Evolutionary conservation across 2,329 filamentous ascomycete species (phyloP), one percentile per base, ranked within the genome.

Genomic region (Clarireedia sp.): DNA sequence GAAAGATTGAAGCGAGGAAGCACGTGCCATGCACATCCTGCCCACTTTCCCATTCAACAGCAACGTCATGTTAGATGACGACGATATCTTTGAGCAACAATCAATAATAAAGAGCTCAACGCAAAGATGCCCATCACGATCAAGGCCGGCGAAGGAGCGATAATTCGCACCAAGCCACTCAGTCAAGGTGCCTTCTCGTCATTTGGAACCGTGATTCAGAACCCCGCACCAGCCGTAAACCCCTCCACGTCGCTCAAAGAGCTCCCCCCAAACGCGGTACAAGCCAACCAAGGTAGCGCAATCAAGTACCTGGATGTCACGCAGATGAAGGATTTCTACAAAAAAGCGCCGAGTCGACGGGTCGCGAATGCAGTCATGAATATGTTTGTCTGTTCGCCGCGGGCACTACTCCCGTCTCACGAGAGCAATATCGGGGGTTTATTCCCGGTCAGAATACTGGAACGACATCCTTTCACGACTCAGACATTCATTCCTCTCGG

Each of bases 401-500:
- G 87, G 37, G 63, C 74, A 38, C 72, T 87, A 33, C 70, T 75
- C 24, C 64, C 68, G n/a, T 57, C 57, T 21, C 58, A 60, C 23
- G 60, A 57, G n/a, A 10, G 52, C 19, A 58, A 57, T 21, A 57
- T 63, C 33, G 59, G 59, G 41, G 61, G 64, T 1, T 58, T 79
- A 3, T 88, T 96, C 68, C 75, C 80, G 46, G 78, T 96, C 53
- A 72, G 73, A 19, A 81, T 96, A 56, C 80, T 97, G 29, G 94
- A 99, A 71, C 79, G 94, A 40, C 94, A 99, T 71, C 92, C 94
- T 0, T 97, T 85, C 72, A 97, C 94, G 1, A 89, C 89, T 1
- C 94, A 99, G 74, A 96, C 90, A 0, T 97, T 99, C 71, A 79
- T 89, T 44, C 94, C 94, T 0, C 74, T 96, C 50, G 80, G 81